phyloP scores from a whole-genome alignment of 148 eudicot species.

The Arbutus unedo region DNA sequence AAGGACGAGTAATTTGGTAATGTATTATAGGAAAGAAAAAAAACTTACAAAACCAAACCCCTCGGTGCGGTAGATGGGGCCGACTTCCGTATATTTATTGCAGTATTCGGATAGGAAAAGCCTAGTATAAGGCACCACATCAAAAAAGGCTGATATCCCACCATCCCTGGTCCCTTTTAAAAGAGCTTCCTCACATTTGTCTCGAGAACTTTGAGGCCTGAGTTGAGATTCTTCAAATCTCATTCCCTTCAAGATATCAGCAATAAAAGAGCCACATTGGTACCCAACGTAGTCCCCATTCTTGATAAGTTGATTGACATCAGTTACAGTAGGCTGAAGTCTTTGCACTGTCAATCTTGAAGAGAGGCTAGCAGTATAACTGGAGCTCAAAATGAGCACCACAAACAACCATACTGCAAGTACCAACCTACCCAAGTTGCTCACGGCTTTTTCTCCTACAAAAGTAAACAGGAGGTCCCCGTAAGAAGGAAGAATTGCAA shows the following conservation, averaged over 20 bases:
- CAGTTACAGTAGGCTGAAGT: conserved; percentile 21
- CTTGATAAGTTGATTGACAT: conserved; percentile 21
- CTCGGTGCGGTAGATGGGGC: conserved; percentile 23
- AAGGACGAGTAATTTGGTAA: neutral
- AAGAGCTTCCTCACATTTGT: conserved; percentile 12
- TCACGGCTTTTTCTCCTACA: conserved; percentile 19
- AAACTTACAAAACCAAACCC: conserved; percentile 28
- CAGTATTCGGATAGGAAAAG: conserved; percentile 24
- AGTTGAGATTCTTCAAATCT: conserved; percentile 11
- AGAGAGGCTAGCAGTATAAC: conserved; percentile 28
- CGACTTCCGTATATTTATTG: conserved; percentile 15
- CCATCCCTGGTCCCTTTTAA: conserved; percentile 19
- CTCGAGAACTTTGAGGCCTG: neutral
- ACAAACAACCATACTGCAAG: conserved; percentile 10
- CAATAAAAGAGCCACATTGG: conserved; percentile 26
- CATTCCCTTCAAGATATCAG: conserved; percentile 6
- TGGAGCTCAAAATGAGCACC: conserved; percentile 21
- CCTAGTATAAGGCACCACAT: neutral
- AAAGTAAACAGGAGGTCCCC: neutral
- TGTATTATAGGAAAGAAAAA: neutral
- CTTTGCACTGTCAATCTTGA: conserved; percentile 24
- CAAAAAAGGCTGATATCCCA: conserved; percentile 29
- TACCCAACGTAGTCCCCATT: conserved; percentile 24
- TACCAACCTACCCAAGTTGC: conserved; percentile 19
- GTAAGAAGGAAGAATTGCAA: neutral